These are phyloP conservation scores for Epicoccum nigrum DNA, from an alignment of 2,329 filamentous ascomycete species.

Conservation along the genomic window DNA sequence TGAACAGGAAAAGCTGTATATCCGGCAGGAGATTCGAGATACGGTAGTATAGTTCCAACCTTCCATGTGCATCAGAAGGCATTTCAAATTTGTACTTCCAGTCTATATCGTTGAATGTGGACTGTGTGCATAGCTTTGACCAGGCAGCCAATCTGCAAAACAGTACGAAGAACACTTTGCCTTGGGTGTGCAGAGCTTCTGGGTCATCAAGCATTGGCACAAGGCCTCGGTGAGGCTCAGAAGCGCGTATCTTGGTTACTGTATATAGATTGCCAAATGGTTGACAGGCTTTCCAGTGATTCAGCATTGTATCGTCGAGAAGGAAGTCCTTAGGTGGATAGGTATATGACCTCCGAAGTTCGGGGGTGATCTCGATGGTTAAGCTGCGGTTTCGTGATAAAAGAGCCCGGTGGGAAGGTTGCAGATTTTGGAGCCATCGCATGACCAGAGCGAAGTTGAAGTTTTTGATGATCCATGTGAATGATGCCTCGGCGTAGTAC, in stretches of 20 bases:
- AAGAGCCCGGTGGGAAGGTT: constrained; percentile 22
- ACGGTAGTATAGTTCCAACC: background rate
- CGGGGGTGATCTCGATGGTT: constrained; percentile 16
- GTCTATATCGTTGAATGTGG: background rate
- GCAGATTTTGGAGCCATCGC: constrained; percentile 25
- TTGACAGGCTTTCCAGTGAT: constrained; percentile 32
- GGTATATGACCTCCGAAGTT: constrained; percentile 10
- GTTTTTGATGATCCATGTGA: constrained; percentile 23
- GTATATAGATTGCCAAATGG: constrained; percentile 34
- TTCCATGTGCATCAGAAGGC: background rate
- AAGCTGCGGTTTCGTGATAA: constrained; percentile 26
- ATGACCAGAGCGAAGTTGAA: constrained; percentile 23
- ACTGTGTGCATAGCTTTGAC: constrained; percentile 1
- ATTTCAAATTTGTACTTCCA: constrained; percentile 12
- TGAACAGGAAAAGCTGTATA: background rate
- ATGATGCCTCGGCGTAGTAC: constrained; percentile 30
- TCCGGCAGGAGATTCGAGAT: too few relatives aligned
- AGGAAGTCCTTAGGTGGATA: constrained; percentile 25
- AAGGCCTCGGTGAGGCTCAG: background rate
- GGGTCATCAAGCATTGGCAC: background rate
- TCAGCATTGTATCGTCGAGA: constrained; percentile 18
- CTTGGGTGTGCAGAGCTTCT: background rate
- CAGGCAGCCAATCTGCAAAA: constrained; percentile 11
- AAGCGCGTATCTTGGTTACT: background rate
- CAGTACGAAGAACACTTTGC: constrained; percentile 2